Evolutionary conservation across 495 filamentous ascomycete genomes (phyloP).

Genomic region (Penicillium dipodomyicola): DNA sequence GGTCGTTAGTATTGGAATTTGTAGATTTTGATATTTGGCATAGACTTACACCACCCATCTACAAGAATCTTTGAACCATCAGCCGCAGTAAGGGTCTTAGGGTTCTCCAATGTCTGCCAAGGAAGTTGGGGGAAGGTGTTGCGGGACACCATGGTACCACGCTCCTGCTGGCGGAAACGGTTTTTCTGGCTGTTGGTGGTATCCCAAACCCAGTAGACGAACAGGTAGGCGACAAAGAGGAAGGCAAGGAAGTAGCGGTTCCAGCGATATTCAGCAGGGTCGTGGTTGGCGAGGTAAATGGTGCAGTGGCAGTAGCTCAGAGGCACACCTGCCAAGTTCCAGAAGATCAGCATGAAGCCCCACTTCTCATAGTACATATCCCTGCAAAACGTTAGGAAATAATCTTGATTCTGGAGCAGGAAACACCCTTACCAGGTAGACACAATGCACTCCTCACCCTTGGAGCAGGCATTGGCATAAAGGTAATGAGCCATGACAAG

Average conservation of each 20-base stretch:
- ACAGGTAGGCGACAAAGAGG: constrained; percentile 72
- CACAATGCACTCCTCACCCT: constrained; percentile 92
- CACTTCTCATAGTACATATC: constrained; percentile 99
- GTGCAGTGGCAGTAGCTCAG: constrained; percentile 96
- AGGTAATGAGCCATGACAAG: constrained; percentile 90
- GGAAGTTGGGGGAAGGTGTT: constrained; percentile 91
- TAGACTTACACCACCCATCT: constrained; percentile 80
- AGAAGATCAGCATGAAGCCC: constrained; percentile 99
- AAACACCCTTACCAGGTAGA: constrained; percentile 69
- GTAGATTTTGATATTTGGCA: background rate
- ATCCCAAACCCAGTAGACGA: constrained; percentile 92
- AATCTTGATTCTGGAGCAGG: background rate
- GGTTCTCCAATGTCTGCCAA: constrained; percentile 84
- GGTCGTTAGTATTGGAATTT: constrained; percentile 10
- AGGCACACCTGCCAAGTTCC: constrained; percentile 96
- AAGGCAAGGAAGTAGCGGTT: constrained; percentile 61
- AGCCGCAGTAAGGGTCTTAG: constrained; percentile 75
- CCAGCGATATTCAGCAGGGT: constrained; percentile 79
- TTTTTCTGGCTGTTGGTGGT: constrained; percentile 94
- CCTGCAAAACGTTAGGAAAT: constrained; percentile 32
- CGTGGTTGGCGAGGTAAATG: constrained; percentile 87
- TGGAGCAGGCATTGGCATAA: constrained; percentile 94
- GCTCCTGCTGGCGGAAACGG: constrained; percentile 78
- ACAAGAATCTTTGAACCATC: constrained; percentile 78
- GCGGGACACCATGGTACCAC: constrained; percentile 67